phyloP scores from a whole-genome alignment of 1,284 basidiomycete species.

The Tetrapyrgos nigripes region DNA sequence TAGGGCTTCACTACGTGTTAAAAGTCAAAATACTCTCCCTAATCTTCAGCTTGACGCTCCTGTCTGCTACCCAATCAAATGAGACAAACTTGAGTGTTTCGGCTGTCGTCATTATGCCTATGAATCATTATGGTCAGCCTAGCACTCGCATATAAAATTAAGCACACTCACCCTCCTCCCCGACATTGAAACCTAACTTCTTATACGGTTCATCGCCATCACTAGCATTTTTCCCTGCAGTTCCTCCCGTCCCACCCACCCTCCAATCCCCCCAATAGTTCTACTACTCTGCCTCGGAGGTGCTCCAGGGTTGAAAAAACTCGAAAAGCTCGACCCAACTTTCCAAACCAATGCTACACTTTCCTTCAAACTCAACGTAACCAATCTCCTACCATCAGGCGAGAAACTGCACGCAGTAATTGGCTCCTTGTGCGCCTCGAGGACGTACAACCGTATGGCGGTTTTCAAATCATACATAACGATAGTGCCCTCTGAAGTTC shows the following conservation, averaged over 20 bases:
- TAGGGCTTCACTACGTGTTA: slow-evolving; percentile 71
- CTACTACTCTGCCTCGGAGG: slow-evolving; percentile 87
- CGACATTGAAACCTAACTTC: slow-evolving; percentile 78
- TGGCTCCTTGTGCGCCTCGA: slow-evolving; percentile 87
- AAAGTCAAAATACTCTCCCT: slow-evolving; percentile 85
- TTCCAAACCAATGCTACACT: slow-evolving; percentile 88
- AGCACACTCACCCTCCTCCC: slow-evolving; percentile 57
- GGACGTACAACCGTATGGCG: slow-evolving; percentile 91
- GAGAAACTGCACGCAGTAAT: slow-evolving; percentile 89
- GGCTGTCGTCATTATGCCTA: slow-evolving; percentile 74
- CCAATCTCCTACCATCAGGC: slow-evolving; percentile 89
- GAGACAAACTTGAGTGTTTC: slow-evolving; percentile 76
- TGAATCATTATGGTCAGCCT: not conserved
- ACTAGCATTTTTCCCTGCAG: too few species aligned
- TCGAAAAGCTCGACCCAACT: slow-evolving; percentile 84
- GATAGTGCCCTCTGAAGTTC: slow-evolving; percentile 91
- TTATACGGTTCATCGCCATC: slow-evolving; percentile 84
- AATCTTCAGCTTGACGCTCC: slow-evolving; percentile 84
- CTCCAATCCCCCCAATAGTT: slow-evolving; percentile 26
- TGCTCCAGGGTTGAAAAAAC: slow-evolving; percentile 90
- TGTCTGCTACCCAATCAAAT: slow-evolving; percentile 85
- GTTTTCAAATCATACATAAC: slow-evolving; percentile 98
- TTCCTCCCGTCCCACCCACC: not conserved
- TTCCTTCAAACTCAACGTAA: slow-evolving; percentile 89
- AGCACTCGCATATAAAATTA: not conserved